Evolutionary conservation across 2,329 filamentous ascomycete species (phyloP), one percentile per base, ranked within the genome.

Genomic region (Beauveria australis): DNA sequence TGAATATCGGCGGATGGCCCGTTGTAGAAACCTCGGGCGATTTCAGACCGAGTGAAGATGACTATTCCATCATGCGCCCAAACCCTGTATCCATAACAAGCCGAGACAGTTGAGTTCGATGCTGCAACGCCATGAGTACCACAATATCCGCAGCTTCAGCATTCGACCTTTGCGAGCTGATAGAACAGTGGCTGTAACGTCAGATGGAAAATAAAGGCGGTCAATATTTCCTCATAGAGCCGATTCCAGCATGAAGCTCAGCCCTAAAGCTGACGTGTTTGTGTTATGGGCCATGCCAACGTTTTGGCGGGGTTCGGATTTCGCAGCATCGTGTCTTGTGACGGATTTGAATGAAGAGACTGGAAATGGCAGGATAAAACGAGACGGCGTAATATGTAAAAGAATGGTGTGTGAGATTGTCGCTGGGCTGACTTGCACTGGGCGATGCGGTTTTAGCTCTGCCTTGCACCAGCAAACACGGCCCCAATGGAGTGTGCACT

Each of bases 181-280:
- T 26, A 24, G 8, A 16, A 3, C 28, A n/a, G 41, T 18, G 4
- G n/a, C 14, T 19, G 3, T 41, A 9, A 8, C 10, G 33, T 9
- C 9, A 30, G 10, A 51, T 16, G 18, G n/a, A 43, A 1, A 5
- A 41, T 16, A 43, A 2, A 30, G 3, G 48, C 56, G 48, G 56
- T 8, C 37, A 43, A 33, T 22, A 26, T 24, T 59, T 33, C 47
- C 40, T 8, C 5, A 59, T 33, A 44, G 33, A 33, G 56, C 24
- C 26, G 19, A 30, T 14, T 18, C 44, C 16, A 18, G 33, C 26
- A 19, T 22, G 12, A 30, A 44, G 10, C 48, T 53, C 40, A 59
- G 48, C 48, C 57, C 26, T 59, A 24, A 26, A 24, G 57, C 49
- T 59, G 40, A 59, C 57, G 26, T 59, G 56, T 40, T 47, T 18